These are phyloP conservation scores for Skeletonema marinoi DNA, from an alignment of 108 stramenopile species.

Conservation along the genomic window DNA sequence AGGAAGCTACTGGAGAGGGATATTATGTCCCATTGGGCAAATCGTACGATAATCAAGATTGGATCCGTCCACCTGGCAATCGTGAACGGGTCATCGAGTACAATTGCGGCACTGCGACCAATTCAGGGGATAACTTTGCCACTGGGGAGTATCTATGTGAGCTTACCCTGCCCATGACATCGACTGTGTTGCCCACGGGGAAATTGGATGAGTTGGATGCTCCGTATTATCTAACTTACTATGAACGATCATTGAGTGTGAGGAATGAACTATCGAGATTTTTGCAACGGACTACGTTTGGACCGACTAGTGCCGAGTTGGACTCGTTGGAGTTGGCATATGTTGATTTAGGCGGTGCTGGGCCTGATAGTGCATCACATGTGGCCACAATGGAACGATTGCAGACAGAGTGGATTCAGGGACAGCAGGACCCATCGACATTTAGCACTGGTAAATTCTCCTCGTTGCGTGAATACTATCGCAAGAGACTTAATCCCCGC, in stretches of 20 bases:
- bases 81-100: constrained; percentile 2
- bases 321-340: constrained; percentile 30
- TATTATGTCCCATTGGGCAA: constrained; percentile 9
- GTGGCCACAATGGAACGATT: constrained; percentile 17
- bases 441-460: constrained; percentile 28
- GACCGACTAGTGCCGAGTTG: constrained; percentile 43
- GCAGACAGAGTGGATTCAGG: constrained; percentile 17
- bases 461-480: constrained; percentile 40
- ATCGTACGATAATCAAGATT: constrained; percentile 16
- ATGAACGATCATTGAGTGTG: constrained; percentile 12
- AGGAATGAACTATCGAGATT: constrained; percentile 46
- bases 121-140: constrained; percentile 28
- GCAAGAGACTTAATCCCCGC: constrained; percentile 39
- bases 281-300: constrained; percentile 63
- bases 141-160: constrained; percentile 37
- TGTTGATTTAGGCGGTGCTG: not conserved
- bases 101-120: constrained; percentile 21
- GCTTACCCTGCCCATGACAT: constrained; percentile 29
- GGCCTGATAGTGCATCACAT: not conserved
- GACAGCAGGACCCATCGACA: constrained; percentile 39
- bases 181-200: constrained; percentile 2
- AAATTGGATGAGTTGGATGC: constrained; percentile 1
- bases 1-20: not conserved
- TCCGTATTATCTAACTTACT: constrained; percentile 35
- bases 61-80: constrained; percentile 27